Evolutionary conservation across 768 basidiomycete species (phyloP).

Genomic region (Mycena capillaripes): DNA sequence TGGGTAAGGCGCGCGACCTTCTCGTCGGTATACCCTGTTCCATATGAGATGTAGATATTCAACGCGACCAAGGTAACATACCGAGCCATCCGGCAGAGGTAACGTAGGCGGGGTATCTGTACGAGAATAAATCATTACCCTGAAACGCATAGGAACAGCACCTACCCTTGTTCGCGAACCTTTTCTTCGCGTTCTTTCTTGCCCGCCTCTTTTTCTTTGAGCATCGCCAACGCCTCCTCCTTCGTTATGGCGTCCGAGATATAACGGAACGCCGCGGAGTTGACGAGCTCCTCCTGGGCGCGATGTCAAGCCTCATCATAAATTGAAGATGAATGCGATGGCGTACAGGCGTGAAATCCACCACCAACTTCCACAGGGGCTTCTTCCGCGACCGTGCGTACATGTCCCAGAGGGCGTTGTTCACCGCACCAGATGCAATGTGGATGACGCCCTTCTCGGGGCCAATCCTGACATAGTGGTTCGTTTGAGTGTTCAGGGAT

Average conservation of each 20-base stretch:
- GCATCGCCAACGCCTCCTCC: conserved; percentile 88
- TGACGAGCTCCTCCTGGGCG: conserved; percentile 81
- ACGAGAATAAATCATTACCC: neutral
- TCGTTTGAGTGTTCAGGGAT: neutral
- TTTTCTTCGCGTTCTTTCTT: conserved; percentile 86
- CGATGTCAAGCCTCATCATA: neutral
- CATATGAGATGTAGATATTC: neutral
- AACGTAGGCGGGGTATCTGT: conserved; percentile 92
- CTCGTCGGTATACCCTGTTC: conserved; percentile 88
- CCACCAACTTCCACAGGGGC: conserved; percentile 94
- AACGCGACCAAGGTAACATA: conserved; percentile 44
- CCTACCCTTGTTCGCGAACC: conserved; percentile 78
- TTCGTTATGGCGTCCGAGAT: conserved; percentile 94
- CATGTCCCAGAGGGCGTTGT: conserved; percentile 97
- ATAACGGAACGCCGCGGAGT: conserved; percentile 85
- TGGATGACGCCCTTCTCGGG: conserved; percentile 97
- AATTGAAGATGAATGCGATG: neutral
- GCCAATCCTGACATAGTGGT: conserved; percentile 73
- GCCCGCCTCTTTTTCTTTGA: conserved; percentile 80
- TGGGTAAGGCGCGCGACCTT: conserved; percentile 90
- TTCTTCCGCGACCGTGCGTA: conserved; percentile 84
- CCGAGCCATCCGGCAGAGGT: conserved; percentile 94
- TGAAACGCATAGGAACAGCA: neutral
- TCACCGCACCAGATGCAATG: conserved; percentile 88
- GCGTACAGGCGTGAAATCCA: conserved; percentile 86